These are phyloP conservation scores for Penicillium digitatum DNA, from an alignment of 2,329 filamentous ascomycete genomes.

Conservation along the genomic window DNA sequence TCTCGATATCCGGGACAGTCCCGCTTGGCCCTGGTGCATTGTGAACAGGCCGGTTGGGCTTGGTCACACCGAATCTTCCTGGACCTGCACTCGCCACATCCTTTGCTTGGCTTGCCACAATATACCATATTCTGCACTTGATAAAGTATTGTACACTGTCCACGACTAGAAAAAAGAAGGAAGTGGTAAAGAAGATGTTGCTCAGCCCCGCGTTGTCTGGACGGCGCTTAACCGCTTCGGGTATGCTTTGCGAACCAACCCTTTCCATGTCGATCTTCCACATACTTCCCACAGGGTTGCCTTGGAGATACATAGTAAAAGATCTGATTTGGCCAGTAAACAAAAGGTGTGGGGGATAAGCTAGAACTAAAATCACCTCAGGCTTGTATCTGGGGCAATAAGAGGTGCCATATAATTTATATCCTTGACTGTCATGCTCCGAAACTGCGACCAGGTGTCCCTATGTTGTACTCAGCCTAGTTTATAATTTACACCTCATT, in stretches of 20 bases:
- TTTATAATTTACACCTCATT: not conserved
- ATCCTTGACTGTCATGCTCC: not conserved
- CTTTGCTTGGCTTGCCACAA: constrained; percentile 45
- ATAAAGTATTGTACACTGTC: not conserved
- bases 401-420: not conserved
- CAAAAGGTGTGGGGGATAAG: not conserved
- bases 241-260: constrained; percentile 10
- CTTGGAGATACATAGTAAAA: not conserved
- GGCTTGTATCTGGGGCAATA: not conserved
- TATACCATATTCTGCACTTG: constrained; percentile 35
- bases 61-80: constrained; percentile 56
- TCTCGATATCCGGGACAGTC: constrained; percentile 63
- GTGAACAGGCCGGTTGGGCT: constrained; percentile 57
- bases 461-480: not conserved
- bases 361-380: not conserved
- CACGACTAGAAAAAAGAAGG: not conserved
- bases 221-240: constrained; percentile 6
- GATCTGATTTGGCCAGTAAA: not conserved
- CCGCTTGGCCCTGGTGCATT: constrained; percentile 59
- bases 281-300: not conserved
- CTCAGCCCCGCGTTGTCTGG: not conserved
- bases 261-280: not conserved
- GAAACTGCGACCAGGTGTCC: not conserved
- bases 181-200: not conserved
- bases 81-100: constrained; percentile 43